These are phyloP conservation scores for Nothophytophthora sp. DNA, from an alignment of 352 stramenopile genomes.

Conservation along the genomic window DNA sequence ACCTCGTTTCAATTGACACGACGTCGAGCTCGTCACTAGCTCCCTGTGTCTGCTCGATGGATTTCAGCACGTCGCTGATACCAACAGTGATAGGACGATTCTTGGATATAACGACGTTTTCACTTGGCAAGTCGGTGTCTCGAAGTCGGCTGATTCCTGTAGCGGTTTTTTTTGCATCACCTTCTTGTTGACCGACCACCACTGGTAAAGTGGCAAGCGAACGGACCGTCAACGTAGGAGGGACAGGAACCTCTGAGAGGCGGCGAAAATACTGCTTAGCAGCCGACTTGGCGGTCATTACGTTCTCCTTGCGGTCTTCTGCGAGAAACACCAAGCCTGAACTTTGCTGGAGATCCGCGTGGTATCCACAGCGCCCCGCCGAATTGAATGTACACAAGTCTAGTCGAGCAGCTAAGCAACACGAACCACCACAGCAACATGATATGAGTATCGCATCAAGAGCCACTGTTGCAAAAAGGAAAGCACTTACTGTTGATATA, in stretches of 20 bases:
- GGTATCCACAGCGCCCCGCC: slow-evolving; percentile 31
- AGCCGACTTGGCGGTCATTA: slow-evolving; percentile 10
- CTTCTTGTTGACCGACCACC: background rate
- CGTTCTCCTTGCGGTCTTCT: slow-evolving; percentile 19
- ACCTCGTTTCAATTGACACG: slow-evolving; percentile 18
- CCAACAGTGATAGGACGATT: slow-evolving; percentile 7
- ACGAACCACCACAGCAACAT: background rate
- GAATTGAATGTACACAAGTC: slow-evolving; percentile 24
- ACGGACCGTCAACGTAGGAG: background rate
- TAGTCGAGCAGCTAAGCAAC: slow-evolving; percentile 6
- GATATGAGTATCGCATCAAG: too few relatives aligned
- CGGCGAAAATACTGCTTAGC: slow-evolving; percentile 9
- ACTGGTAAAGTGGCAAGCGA: slow-evolving; percentile 5
- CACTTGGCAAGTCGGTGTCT: background rate
- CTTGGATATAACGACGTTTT: background rate
- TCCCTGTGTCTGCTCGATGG: slow-evolving; percentile 3
- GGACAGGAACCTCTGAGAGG: background rate
- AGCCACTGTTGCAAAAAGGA: too few relatives aligned
- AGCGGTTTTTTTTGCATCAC: background rate
- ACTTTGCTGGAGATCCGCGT: slow-evolving; percentile 23
- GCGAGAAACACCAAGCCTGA: slow-evolving; percentile 23
- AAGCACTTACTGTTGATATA: slow-evolving; percentile 11
- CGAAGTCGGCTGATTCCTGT: background rate
- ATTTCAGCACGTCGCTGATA: slow-evolving; percentile 15
- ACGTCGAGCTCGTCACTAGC: slow-evolving; percentile 2